Base-by-base conservation (phyloP, 768 basidiomycete species). In the Leccinum variicolor region DNA sequence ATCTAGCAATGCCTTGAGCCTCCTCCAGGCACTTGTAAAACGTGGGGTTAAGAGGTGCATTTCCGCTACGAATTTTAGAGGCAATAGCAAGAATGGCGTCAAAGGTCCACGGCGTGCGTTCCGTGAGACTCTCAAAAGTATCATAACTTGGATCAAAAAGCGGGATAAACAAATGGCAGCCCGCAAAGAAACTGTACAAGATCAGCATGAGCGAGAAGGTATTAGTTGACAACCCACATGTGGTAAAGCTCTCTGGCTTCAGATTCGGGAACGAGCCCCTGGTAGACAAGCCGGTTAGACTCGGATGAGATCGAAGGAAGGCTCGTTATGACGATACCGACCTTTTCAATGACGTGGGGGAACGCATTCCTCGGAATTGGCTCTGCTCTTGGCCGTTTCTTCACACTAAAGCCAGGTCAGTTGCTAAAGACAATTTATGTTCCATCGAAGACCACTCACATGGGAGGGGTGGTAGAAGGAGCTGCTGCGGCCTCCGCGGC, bases 91-190 rank as follows among this genome's bases (percentile, higher is more conserved):
- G 80, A 67, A 98, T 87, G 58, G 93, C 89, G 73, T 96, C 92
- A 72, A 94, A 94, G 53, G 93, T 94, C 89, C 94, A 98, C 5
- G 95, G 95, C 6, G 90, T 91, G 64, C 95, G 87, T 72, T 93
- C 92, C 79, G 88, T 89, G 65, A 95, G 80, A 63, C 86, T 86
- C 71, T 96, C 94, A 76, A 91, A 95, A 15, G 92, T 92, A 79
- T 98, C 95, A 75, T 94, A 96, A 58, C 79, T 76, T 31, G 92
- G 90, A 75, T 97, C 94, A 78, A 95, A 97, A 60, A 97, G 80
- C 49, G 95, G 94, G 63, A 97, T 93, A 79, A 97, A 98, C 70
- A 94, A 82, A 77, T 97, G 91, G 75, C 94, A 97, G 50, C 94
- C 94, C 57, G 90, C 87, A 78, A 96, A 96, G 80, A 96, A 98